phyloP scores from a whole-genome alignment of 2,329 filamentous ascomycete genomes.

The Diaporthe helianthi region DNA sequence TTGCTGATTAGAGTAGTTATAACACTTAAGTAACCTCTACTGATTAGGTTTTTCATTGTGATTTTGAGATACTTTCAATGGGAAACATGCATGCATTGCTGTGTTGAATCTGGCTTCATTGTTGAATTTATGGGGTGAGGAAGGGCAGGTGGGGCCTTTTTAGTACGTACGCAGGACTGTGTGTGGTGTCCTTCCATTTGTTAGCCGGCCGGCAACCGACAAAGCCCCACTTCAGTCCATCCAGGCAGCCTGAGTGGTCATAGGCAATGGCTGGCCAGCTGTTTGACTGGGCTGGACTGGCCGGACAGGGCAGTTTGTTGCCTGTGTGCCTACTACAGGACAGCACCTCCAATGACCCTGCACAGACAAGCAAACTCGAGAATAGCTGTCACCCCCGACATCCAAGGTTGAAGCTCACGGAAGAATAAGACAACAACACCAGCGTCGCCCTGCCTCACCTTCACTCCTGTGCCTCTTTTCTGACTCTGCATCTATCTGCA shows the following conservation, averaged over 20 bases:
- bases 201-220: constrained; percentile 8
- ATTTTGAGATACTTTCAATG: background rate
- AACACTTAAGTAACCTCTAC: no score
- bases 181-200: background rate
- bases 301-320: background rate
- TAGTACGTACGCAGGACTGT: background rate
- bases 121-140: background rate
- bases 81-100: no score
- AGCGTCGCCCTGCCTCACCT: constrained; percentile 1
- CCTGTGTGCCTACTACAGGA: background rate
- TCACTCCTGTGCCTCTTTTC: background rate
- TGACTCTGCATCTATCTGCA: constrained; percentile 1
- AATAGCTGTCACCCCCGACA: constrained; percentile 11
- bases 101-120: background rate
- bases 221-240: background rate
- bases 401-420: constrained; percentile 8
- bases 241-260: constrained; percentile 11
- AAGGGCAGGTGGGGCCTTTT: background rate
- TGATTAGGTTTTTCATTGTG: background rate
- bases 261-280: background rate
- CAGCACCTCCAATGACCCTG: background rate
- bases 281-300: background rate
- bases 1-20: no score
- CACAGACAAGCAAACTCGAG: constrained; percentile 19
- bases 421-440: constrained; percentile 14